Percentiles rank a stretch among this genome's conserved stretches.
These are phyloP conservation scores for Luvunga scandens DNA, from an alignment of 345 rosid species.

Conservation along the genomic window DNA sequence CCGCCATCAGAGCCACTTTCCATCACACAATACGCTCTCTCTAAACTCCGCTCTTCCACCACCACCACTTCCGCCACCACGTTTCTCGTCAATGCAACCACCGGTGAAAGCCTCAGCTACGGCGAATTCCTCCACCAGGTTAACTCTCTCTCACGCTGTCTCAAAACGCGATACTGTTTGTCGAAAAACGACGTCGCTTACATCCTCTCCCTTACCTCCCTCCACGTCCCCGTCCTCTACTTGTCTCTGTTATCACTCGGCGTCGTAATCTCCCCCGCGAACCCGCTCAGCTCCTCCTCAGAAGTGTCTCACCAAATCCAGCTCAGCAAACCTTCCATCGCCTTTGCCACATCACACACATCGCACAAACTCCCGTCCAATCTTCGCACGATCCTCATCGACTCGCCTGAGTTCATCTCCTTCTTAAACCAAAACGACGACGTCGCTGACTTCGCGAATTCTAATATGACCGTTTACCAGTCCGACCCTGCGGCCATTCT, in stretches of 20 bases:
- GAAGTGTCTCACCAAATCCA: slow-evolving; percentile 32
- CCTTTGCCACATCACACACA: slow-evolving; percentile 16
- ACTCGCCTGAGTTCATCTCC: slow-evolving; percentile 26
- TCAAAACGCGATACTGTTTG: slow-evolving; percentile 9
- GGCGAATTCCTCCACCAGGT: slow-evolving; percentile 8
- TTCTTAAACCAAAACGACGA: neutral
- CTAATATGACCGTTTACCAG: slow-evolving; percentile 12
- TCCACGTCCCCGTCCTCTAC: slow-evolving; percentile 33
- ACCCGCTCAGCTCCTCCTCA: slow-evolving; percentile 23
- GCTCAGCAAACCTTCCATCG: slow-evolving; percentile 26
- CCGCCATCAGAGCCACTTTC: slow-evolving; percentile 53
- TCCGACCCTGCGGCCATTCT: slow-evolving; percentile 34
- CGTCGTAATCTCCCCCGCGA: slow-evolving; percentile 31
- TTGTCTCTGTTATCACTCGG: slow-evolving; percentile 36
- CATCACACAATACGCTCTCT: slow-evolving; percentile 39
- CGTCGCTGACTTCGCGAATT: neutral
- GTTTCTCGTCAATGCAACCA: neutral
- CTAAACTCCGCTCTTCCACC: slow-evolving; percentile 37
- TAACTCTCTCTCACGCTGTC: slow-evolving; percentile 17
- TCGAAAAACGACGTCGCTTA: slow-evolving; percentile 33
- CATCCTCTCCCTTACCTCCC: slow-evolving; percentile 26
- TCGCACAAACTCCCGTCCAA: slow-evolving; percentile 21
- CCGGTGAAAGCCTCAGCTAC: neutral
- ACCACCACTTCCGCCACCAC: slow-evolving; percentile 16
- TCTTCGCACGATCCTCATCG: slow-evolving; percentile 19